phyloP scores from a whole-genome alignment of 1,139 yeast genomes.

The Tardiomyces blankii region DNA sequence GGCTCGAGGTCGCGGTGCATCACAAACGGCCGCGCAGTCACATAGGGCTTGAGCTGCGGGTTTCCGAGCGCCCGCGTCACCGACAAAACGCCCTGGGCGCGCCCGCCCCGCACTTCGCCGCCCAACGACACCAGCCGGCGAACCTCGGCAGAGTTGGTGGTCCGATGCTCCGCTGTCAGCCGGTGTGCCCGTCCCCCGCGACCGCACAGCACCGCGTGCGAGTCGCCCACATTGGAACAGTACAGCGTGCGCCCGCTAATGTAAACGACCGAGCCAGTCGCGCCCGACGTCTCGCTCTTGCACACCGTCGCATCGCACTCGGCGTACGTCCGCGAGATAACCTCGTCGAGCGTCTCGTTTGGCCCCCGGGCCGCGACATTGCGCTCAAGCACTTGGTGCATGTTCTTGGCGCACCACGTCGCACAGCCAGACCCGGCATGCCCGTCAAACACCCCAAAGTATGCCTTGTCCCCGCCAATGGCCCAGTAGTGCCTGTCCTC shows the following conservation, averaged over 20 bases:
- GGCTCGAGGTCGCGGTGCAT: slow-evolving; percentile 18
- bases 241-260: slow-evolving; percentile 61
- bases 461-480: slow-evolving; percentile 83
- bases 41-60: slow-evolving; percentile 43
- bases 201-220: slow-evolving; percentile 70
- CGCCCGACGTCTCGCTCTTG: slow-evolving; percentile 20
- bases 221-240: slow-evolving; percentile 94
- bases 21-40: slow-evolving; percentile 43
- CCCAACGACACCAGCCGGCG: slow-evolving; percentile 68
- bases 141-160: slow-evolving; percentile 69
- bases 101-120: slow-evolving; percentile 76
- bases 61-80: slow-evolving; percentile 96
- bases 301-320: slow-evolving; percentile 81
- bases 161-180: slow-evolving; percentile 88
- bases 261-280: not conserved
- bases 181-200: slow-evolving; percentile 59
- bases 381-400: slow-evolving; percentile 44
- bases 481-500: slow-evolving; percentile 95
- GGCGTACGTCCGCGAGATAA: slow-evolving; percentile 55
- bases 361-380: slow-evolving; percentile 15
- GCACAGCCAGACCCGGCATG: slow-evolving; percentile 95
- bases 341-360: slow-evolving; percentile 31
- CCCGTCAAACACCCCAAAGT: slow-evolving; percentile 93
- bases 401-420: slow-evolving; percentile 85
- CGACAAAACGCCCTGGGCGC: slow-evolving; percentile 94